Evolutionary conservation across 148 eudicot species (phyloP).

Genomic region (Rhododendron ferrugineum): DNA sequence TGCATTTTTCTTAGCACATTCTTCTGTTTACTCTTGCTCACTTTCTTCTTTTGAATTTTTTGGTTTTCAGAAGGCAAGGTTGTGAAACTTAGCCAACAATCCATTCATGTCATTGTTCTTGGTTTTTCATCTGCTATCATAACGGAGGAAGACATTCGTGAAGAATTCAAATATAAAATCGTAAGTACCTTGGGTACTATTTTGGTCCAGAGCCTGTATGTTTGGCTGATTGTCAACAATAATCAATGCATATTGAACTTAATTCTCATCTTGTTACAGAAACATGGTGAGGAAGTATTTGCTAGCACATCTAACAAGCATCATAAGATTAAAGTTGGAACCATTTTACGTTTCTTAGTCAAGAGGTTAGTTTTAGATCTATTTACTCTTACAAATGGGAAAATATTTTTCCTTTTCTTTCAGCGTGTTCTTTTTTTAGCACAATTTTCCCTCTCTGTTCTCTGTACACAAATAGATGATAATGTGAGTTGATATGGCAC

Average conservation of each 20-base stretch:
- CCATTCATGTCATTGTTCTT: slow-evolving; percentile 76
- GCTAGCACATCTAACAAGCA: slow-evolving; percentile 53
- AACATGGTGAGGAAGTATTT: slow-evolving; percentile 47
- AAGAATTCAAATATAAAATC: slow-evolving; percentile 57
- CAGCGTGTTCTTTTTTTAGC: not conserved
- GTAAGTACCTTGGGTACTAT: slow-evolving; percentile 34
- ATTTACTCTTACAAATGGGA: not conserved
- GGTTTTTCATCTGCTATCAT: slow-evolving; percentile 87
- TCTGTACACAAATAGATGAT: not conserved
- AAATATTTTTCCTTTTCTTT: not conserved
- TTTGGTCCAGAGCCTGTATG: not conserved
- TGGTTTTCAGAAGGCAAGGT: slow-evolving; percentile 74
- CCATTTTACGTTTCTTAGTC: slow-evolving; percentile 58
- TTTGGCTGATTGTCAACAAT: not conserved
- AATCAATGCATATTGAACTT: not conserved
- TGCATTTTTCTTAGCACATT: not conserved
- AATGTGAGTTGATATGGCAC: not conserved
- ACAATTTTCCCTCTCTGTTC: not conserved
- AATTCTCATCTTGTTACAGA: slow-evolving; percentile 35
- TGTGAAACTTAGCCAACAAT: slow-evolving; percentile 62
- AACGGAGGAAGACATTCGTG: slow-evolving; percentile 65
- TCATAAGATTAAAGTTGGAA: slow-evolving; percentile 69
- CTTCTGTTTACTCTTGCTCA: not conserved
- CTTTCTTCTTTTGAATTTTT: not conserved
- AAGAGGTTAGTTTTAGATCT: slow-evolving; percentile 44